Percentiles rank a stretch among this genome's conserved stretches.
These are phyloP conservation scores for Phaeotremella fagi DNA, from an alignment of 768 basidiomycete species.

Conservation along the genomic window DNA sequence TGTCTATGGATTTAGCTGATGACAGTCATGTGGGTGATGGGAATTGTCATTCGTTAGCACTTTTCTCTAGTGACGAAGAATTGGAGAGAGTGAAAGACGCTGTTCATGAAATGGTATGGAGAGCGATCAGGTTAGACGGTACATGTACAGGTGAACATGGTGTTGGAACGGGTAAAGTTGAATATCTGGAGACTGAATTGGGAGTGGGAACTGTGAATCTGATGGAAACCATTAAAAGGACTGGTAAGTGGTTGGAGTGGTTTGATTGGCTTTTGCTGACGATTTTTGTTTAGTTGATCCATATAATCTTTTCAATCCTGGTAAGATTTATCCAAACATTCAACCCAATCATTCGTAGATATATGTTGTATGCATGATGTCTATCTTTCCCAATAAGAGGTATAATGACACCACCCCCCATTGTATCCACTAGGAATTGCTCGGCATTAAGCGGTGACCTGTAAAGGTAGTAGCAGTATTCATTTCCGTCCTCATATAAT, in stretches of 20 bases:
- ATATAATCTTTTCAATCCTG: slow-evolving; percentile 75
- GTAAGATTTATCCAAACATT: slow-evolving; percentile 54
- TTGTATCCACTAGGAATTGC: not conserved
- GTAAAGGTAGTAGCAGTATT: not conserved
- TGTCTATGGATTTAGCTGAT: slow-evolving; percentile 4
- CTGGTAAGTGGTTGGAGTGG: slow-evolving; percentile 39
- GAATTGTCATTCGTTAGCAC: slow-evolving; percentile 50
- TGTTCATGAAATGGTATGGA: slow-evolving; percentile 49
- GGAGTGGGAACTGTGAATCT: slow-evolving; percentile 74
- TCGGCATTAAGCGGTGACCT: not conserved
- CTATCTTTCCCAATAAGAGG: not conserved
- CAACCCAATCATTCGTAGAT: slow-evolving; percentile 19
- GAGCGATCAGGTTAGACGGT: slow-evolving; percentile 50
- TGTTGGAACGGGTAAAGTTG: slow-evolving; percentile 78
- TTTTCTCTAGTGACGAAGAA: slow-evolving; percentile 40
- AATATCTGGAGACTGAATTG: slow-evolving; percentile 76
- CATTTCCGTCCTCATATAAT: too few species aligned
- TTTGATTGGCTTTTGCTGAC: not conserved
- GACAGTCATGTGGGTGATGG: slow-evolving; percentile 49
- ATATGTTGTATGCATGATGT: not conserved
- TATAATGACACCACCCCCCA: slow-evolving; percentile 7
- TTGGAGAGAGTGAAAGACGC: slow-evolving; percentile 39
- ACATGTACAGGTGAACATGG: slow-evolving; percentile 66
- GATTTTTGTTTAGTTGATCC: slow-evolving; percentile 59
- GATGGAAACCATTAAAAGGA: slow-evolving; percentile 77